phyloP scores from a whole-genome alignment of 2,329 filamentous ascomycete species.

The Diaporthe sp. region DNA sequence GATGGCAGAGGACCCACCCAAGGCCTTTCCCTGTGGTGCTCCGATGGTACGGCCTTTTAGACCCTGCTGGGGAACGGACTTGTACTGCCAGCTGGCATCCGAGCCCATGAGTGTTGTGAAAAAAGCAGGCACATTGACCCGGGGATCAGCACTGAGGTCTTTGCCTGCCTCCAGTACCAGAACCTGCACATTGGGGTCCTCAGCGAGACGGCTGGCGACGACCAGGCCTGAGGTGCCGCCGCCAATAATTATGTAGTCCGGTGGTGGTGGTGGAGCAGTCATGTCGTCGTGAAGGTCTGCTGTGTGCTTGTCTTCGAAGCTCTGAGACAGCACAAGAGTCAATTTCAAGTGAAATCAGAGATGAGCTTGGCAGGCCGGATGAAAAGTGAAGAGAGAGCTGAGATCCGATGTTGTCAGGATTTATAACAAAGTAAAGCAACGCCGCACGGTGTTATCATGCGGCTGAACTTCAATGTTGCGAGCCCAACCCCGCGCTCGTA shows the following conservation, averaged over 20 bases:
- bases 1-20: slow-evolving; percentile 40
- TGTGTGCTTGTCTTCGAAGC: not conserved
- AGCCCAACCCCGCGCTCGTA: too few relatives aligned
- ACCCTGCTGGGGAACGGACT: slow-evolving; percentile 40
- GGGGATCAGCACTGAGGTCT: slow-evolving; percentile 41
- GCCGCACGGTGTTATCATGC: too few relatives aligned
- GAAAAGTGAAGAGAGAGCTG: too few relatives aligned
- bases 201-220: slow-evolving; percentile 29
- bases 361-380: too few relatives aligned
- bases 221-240: slow-evolving; percentile 37
- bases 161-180: slow-evolving; percentile 45
- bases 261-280: not conserved
- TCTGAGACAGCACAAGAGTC: too few relatives aligned
- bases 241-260: slow-evolving; percentile 36
- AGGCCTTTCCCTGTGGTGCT: slow-evolving; percentile 34
- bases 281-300: not conserved
- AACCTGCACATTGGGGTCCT: slow-evolving; percentile 37
- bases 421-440: too few relatives aligned
- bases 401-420: too few relatives aligned
- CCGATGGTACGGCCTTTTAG: slow-evolving; percentile 31
- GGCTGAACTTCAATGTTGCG: too few relatives aligned
- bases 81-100: slow-evolving; percentile 41
- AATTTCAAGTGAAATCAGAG: too few relatives aligned
- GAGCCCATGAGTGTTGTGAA: slow-evolving; percentile 41
- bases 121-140: slow-evolving; percentile 40